Base-by-base conservation (phyloP, 768 basidiomycete species). In the Lenzites betulinus region DNA sequence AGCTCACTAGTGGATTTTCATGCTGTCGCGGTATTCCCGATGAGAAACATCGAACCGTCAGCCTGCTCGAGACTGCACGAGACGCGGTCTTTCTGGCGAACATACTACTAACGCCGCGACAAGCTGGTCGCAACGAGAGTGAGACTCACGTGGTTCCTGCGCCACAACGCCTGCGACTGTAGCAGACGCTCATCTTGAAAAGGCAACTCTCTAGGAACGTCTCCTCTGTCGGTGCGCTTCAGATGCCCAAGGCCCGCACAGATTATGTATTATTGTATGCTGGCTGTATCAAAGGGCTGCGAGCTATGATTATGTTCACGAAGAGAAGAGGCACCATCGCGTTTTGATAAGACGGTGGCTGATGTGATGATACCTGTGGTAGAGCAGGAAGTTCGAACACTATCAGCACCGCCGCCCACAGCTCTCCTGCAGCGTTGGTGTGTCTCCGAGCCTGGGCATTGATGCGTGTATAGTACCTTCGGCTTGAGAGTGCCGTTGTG, bases 1-100 rank as follows among this genome's bases (percentile, higher is more conserved):
- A 22, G 54, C 74, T 66, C 69, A 84, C 85, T 68, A 86, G 71
- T 7, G 85, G 85, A 47, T 86, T 86, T 64, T 83, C 84, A 75
- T 86, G 85, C 49, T 28, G 41, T 6, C 20, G 3, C 1, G 23
- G 22, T 7, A 18, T 41, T 12, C 35, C 16, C 15, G 38, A 46
- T 26, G 66, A 36, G 43, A 52, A 38, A 22, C 41, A 48, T 22
- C 54, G 51, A 28, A 28, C 16, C n/a, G 28, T 9, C 1, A 51
- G 25, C 20, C 36, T 50, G 23, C 41, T 22, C 33, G 49, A 20
- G 8, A 15, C 7, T 26, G 33, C 23, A 3, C 18, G 18, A 3
- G 43, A 25, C 15, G 39, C 39, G 22, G 23, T 26, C 41, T 25
- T 30, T 23, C 13, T 26, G 6, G 43, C 35, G n/a, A 59, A 30